Conservation (phyloP, 139 green algal species). For the Chlorella vulgaris region DNA sequence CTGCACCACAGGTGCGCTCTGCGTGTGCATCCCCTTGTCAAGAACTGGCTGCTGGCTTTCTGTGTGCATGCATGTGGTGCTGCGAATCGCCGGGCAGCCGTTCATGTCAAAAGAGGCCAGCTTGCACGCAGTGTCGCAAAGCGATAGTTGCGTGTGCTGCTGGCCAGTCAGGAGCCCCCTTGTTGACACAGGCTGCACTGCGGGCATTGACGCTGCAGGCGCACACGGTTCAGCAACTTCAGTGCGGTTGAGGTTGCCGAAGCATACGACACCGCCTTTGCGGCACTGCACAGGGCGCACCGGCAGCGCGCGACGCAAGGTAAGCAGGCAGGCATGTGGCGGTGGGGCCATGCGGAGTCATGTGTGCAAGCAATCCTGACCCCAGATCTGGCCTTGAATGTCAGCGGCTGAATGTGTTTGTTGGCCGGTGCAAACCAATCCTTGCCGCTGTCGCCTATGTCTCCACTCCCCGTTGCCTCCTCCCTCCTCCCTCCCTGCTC, state of each 20-base stretch:
- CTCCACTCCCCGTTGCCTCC: not conserved
- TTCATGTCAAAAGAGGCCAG: too few species aligned
- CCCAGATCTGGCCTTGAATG: not conserved
- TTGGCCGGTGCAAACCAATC: too few species aligned
- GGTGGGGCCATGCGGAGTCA: not conserved
- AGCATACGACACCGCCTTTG: constrained; percentile 38
- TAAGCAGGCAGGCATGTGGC: too few species aligned
- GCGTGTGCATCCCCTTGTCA: not conserved
- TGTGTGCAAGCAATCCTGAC: not conserved
- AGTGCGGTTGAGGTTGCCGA: constrained; percentile 47
- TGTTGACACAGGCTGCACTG: not conserved
- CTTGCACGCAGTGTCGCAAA: too few species aligned
- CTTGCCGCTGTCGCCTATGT: not conserved
- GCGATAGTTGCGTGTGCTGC: not conserved
- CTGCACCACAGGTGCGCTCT: constrained; percentile 35
- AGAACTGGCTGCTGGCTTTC: not conserved
- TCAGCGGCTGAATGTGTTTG: not conserved
- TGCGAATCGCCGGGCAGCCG: too few species aligned
- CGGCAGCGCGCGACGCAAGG: not conserved
- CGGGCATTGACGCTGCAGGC: not conserved
- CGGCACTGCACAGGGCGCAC: constrained; percentile 48
- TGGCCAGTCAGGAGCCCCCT: not conserved
- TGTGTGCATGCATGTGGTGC: too few species aligned
- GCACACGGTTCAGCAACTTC: constrained; percentile 55
- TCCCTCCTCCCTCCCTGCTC: not conserved